phyloP scores from a whole-genome alignment of 176 grass and related monocot species.

The Rhynchospora breviuscula region DNA sequence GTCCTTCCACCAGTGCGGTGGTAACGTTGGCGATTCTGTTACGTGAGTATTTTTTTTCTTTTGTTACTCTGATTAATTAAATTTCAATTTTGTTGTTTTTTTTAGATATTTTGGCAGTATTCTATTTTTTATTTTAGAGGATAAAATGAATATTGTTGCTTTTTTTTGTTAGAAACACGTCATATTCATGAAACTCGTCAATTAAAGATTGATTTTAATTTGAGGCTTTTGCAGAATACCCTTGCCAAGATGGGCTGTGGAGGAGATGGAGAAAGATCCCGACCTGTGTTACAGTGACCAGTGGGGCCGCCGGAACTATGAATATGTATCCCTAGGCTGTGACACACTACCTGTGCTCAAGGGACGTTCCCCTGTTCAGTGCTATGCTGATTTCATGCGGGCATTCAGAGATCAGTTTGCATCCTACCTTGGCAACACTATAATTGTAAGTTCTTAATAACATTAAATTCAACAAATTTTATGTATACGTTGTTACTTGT shows the following conservation, averaged over 20 bases:
- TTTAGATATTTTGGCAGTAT: neutral
- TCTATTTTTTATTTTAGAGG: too few species aligned
- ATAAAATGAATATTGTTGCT: neutral
- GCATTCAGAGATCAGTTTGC: slow-evolving; percentile 71
- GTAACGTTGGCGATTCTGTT: slow-evolving; percentile 88
- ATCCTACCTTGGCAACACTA: slow-evolving; percentile 55
- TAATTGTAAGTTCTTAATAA: slow-evolving; percentile 33
- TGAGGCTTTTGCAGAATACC: slow-evolving; percentile 42
- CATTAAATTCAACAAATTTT: too few species aligned
- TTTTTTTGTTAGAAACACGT: neutral
- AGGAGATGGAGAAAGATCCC: slow-evolving; percentile 59
- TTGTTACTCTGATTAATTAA: neutral
- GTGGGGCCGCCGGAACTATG: slow-evolving; percentile 67
- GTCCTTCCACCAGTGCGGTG: slow-evolving; percentile 94
- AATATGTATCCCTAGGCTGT: slow-evolving; percentile 74
- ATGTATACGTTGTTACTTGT: too few species aligned
- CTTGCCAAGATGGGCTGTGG: slow-evolving; percentile 55
- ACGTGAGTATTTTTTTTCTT: slow-evolving; percentile 25
- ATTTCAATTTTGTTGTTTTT: neutral
- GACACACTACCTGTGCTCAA: slow-evolving; percentile 72
- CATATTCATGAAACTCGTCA: neutral
- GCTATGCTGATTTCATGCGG: slow-evolving; percentile 89
- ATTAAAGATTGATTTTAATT: neutral
- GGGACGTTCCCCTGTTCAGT: slow-evolving; percentile 61
- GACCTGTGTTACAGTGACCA: slow-evolving; percentile 77